These are phyloP conservation scores for Herpetospermum pedunculosum DNA, from an alignment of 306 rosid genomes.

Conservation along the genomic window DNA sequence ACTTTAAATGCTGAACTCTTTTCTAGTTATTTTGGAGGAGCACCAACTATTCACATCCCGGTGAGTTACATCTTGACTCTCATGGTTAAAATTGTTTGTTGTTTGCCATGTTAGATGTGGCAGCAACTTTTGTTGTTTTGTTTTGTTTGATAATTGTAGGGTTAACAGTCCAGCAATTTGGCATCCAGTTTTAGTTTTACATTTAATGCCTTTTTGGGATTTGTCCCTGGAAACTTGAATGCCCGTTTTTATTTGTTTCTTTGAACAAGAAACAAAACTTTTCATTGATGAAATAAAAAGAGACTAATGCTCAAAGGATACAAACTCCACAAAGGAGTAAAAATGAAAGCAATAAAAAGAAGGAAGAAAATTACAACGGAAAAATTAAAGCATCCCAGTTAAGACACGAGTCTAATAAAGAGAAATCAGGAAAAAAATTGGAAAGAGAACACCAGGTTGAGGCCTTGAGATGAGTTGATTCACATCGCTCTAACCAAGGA, in stretches of 20 bases:
- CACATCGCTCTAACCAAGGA: no score
- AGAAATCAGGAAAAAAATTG: no score
- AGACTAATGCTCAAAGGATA: no score
- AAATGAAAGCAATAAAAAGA: no score
- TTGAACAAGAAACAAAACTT: no score
- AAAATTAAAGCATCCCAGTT: no score
- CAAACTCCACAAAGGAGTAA: no score
- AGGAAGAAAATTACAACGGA: no score
- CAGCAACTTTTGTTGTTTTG: not conserved
- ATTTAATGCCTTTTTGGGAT: not conserved
- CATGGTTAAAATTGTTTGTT: slow-evolving; percentile 3
- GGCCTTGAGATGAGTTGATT: no score
- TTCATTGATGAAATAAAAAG: no score
- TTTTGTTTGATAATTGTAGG: not conserved
- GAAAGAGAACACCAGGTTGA: no score
- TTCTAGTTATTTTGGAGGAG: slow-evolving; percentile 43
- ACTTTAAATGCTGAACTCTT: slow-evolving; percentile 55
- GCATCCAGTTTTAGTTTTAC: not conserved
- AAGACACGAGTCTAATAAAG: no score
- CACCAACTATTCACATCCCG: slow-evolving; percentile 46
- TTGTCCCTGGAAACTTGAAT: not conserved
- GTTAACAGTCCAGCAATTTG: not conserved
- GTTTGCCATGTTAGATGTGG: not conserved
- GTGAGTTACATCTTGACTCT: slow-evolving; percentile 18
- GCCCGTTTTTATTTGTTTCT: not conserved